Conservation (phyloP, 495 filamentous ascomycete genomes). For the Pseudoneurospora amorphoporcata region DNA sequence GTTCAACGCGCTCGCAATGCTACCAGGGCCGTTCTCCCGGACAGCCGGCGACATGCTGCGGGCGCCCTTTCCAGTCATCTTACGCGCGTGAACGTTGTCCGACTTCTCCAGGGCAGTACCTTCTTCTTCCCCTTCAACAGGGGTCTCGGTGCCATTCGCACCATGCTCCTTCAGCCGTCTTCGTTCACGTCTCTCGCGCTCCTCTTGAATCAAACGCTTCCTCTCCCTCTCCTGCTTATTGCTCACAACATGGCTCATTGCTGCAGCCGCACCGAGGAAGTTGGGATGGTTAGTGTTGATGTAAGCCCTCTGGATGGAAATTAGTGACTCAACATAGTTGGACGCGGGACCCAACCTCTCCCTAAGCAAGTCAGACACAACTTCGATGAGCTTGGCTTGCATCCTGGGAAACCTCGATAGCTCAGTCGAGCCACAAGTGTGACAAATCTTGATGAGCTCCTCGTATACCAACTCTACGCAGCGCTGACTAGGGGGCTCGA, state of each 20-base stretch:
- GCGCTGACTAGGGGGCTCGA: conserved; percentile 90
- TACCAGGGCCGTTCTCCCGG: conserved; percentile 47
- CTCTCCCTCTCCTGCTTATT: conserved; percentile 89
- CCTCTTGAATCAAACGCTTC: conserved; percentile 67
- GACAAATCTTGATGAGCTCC: conserved; percentile 98
- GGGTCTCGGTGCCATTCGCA: conserved; percentile 61
- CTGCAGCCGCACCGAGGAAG: conserved; percentile 93
- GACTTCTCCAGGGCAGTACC: conserved; percentile 47
- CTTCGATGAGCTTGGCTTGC: conserved; percentile 95
- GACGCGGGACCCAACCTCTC: conserved; percentile 86
- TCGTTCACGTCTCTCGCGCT: conserved; percentile 73
- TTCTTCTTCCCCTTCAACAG: conserved; percentile 65
- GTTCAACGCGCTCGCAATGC: conserved; percentile 58
- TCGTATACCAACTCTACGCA: conserved; percentile 98
- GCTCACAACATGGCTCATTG: conserved; percentile 91
- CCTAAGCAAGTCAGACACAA: conserved; percentile 90
- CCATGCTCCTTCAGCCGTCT: conserved; percentile 72
- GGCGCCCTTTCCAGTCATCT: conserved; percentile 42
- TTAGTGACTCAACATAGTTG: conserved; percentile 87
- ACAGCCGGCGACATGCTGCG: conserved; percentile 79
- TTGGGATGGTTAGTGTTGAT: conserved; percentile 99
- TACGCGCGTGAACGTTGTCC: conserved; percentile 34
- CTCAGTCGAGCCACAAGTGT: conserved; percentile 95
- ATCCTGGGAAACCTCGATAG: conserved; percentile 83
- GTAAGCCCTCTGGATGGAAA: conserved; percentile 93